Base-by-base conservation (phyloP, 345 rosid species). In the Salix brachista region DNA sequence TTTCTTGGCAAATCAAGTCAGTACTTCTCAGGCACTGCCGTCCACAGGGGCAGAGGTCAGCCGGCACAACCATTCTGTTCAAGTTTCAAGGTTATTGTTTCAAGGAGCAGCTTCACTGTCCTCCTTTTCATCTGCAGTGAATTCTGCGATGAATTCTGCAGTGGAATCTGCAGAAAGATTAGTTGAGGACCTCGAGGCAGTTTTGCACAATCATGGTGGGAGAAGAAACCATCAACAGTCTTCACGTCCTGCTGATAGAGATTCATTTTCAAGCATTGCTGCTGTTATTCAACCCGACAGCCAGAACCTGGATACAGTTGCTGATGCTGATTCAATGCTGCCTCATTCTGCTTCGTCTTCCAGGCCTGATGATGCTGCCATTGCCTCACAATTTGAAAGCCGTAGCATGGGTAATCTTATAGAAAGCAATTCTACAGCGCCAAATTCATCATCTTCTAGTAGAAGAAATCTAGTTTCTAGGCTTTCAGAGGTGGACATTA, bases 121-220 rank as follows among this genome's bases (percentile, higher is more conserved):
- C 70, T 77, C 76, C 37, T 79, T 81, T 76, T 61, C 90, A 70
- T 66, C 87, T 48, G 84, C 84, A 67, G 70, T 84, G 18, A 79
- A 79, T 75, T 81, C 79, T 75, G 86, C 69, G 0, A 66, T 66
- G 69, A 25, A 58, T n/a, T 58, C 64, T 58, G 64, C 84, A 60
- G 79, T 82, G 79, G 90, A 84, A 75, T 81, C 86, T 68, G 81
- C 84, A 16, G 88, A 62, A 54, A 81, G 84, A 71, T 60, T 81
- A 65, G 74, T 79, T 34, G 80, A 76, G 75, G 79, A 84, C 68
- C 84, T 84, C 9, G 85, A 77, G 81, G 80, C 81, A 71, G 82
- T 68, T 80, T 84, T 86, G 69, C 81, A 72, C 41, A 73, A 78
- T 21, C 64, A 56, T 75, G 79, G 75, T 67, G 19, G 68, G 74